A percentile compares a stretch with the other conserved stretches of the same genome.
These are phyloP conservation scores for Yamadazyma buinensis DNA, from an alignment of 1,139 yeast genomes.

Conservation along the genomic window DNA sequence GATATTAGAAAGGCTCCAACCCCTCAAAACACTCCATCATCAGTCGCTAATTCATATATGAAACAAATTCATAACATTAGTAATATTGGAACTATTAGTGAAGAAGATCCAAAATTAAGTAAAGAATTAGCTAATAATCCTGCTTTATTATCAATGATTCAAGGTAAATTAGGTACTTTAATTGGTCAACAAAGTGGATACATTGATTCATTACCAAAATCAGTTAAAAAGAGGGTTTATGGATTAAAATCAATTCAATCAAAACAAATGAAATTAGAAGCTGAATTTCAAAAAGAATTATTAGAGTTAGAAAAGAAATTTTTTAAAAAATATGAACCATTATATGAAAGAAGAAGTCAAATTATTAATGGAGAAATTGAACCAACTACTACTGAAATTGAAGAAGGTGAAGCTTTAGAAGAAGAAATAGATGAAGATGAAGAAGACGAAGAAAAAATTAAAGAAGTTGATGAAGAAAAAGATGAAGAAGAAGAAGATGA, in stretches of 20 bases:
- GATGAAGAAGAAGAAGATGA: constrained; percentile 45
- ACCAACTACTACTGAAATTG: constrained; percentile 77
- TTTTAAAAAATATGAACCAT: constrained; percentile 69
- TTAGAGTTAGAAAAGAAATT: constrained; percentile 82
- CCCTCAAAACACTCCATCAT: constrained; percentile 97
- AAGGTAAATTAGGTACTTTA: constrained; percentile 80
- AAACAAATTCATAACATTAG: constrained; percentile 73
- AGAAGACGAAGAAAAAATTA: constrained; percentile 31
- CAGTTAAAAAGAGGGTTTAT: constrained; percentile 70
- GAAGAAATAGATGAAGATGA: constrained; percentile 46
- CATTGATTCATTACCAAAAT: constrained; percentile 70
- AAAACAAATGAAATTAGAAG: constrained; percentile 78
- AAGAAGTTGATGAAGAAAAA: constrained; percentile 31
- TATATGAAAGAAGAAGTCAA: constrained; percentile 69
- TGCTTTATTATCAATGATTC: constrained; percentile 77
- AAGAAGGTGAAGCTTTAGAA: constrained; percentile 66
- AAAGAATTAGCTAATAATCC: constrained; percentile 69
- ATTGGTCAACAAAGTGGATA: constrained; percentile 89
- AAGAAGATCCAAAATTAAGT: constrained; percentile 36
- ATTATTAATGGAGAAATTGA: constrained; percentile 70
- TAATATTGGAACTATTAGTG: constrained; percentile 74
- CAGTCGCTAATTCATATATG: constrained; percentile 74
- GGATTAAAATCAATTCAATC: constrained; percentile 86
- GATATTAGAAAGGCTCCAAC: constrained; percentile 95
- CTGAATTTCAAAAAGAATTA: constrained; percentile 87